A percentile compares a stretch with the other conserved stretches of the same genome.
phyloP scores from a whole-genome alignment of 176 grass and related monocot species.

The Metroxylon sagu region DNA sequence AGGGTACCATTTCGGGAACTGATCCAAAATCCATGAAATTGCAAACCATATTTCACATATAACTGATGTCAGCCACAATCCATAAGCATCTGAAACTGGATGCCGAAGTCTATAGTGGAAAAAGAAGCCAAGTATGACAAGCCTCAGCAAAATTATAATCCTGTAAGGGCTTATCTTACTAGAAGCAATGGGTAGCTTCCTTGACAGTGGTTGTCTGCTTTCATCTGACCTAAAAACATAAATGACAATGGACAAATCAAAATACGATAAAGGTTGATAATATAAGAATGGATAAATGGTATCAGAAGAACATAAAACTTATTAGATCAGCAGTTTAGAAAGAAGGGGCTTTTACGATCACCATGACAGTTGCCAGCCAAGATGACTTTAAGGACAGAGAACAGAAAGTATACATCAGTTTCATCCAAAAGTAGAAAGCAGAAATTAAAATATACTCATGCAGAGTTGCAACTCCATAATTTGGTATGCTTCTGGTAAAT shows the following conservation, averaged over 20 bases:
- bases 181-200: constrained; percentile 38
- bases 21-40: constrained; percentile 45
- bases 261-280: no score
- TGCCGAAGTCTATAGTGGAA: constrained; percentile 64
- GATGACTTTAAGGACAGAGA: no score
- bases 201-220: constrained; percentile 38
- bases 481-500: no score
- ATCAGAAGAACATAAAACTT: no score
- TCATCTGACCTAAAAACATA: constrained; percentile 25
- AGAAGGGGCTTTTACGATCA: no score
- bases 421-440: no score
- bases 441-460: no score
- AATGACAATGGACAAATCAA: neutral
- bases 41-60: constrained; percentile 53
- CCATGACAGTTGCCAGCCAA: no score
- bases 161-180: constrained; percentile 48
- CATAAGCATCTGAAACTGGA: constrained; percentile 56
- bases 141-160: constrained; percentile 41
- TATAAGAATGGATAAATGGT: no score
- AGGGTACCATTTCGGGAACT: constrained; percentile 45
- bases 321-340: no score
- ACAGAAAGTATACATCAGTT: no score
- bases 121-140: constrained; percentile 48
- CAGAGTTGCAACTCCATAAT: no score
- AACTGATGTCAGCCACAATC: constrained; percentile 57